phyloP scores from a whole-genome alignment of 192 early-diverging fungal genomes.

The Backusella morwellensis region DNA sequence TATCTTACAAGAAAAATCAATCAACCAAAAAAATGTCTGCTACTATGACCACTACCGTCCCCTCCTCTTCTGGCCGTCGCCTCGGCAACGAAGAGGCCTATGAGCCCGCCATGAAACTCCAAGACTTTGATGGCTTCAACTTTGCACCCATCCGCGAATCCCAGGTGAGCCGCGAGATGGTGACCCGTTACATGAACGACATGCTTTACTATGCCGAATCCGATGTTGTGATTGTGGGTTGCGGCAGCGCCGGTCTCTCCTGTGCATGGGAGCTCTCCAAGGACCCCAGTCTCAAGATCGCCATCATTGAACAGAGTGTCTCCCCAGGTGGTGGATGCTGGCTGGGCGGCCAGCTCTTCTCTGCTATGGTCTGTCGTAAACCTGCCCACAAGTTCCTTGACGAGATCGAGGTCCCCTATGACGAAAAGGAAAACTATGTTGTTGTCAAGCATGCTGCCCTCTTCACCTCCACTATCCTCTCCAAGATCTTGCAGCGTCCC shows the following conservation, averaged over 20 bases:
- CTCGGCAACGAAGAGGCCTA: not conserved
- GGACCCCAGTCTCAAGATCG: slow-evolving; percentile 62
- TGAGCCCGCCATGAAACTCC: not conserved
- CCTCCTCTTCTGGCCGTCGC: slow-evolving; percentile 11
- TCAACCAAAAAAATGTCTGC: slow-evolving; percentile 4
- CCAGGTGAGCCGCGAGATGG: slow-evolving; percentile 63
- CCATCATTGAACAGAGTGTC: slow-evolving; percentile 70
- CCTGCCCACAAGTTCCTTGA: slow-evolving; percentile 62
- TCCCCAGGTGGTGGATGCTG: slow-evolving; percentile 73
- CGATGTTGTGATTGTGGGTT: slow-evolving; percentile 75
- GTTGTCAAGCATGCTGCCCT: slow-evolving; percentile 73
- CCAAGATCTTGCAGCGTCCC: slow-evolving; percentile 56
- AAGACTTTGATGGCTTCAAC: slow-evolving; percentile 20
- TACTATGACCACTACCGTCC: slow-evolving; percentile 3
- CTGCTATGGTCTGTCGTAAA: slow-evolving; percentile 71
- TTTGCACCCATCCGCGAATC: slow-evolving; percentile 65
- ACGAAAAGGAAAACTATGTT: slow-evolving; percentile 72
- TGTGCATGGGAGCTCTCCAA: slow-evolving; percentile 64
- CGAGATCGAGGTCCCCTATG: slow-evolving; percentile 65
- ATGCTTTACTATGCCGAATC: slow-evolving; percentile 63
- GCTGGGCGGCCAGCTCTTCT: slow-evolving; percentile 72
- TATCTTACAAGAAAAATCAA: not conserved
- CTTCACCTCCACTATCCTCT: slow-evolving; percentile 70
- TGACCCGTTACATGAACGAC: slow-evolving; percentile 63
- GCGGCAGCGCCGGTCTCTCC: slow-evolving; percentile 66